These are phyloP conservation scores for Coniella lustricola DNA, from an alignment of 2,329 filamentous ascomycete species.

Conservation along the genomic window DNA sequence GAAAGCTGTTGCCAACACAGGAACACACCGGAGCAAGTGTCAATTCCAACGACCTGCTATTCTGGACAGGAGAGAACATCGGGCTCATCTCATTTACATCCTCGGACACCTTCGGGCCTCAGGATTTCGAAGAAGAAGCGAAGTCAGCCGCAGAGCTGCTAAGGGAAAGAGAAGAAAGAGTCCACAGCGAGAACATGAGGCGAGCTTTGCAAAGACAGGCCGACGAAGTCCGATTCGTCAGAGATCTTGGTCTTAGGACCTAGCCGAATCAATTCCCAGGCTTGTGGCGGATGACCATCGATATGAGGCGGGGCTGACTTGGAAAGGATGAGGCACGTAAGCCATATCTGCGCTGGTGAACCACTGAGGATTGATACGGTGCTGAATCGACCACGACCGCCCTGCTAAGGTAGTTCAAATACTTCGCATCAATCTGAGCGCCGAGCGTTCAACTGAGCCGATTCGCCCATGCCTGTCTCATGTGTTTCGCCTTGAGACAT, in stretches of 20 bases:
- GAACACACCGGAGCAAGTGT: conserved; percentile 19
- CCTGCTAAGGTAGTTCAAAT: background rate
- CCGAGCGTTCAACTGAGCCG: too few relatives aligned
- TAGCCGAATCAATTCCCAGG: conserved; percentile 4
- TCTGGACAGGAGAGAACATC: conserved; percentile 84
- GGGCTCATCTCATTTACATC: conserved; percentile 63
- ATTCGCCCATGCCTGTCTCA: too few relatives aligned
- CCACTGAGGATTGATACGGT: background rate
- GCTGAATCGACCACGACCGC: conserved; percentile 1
- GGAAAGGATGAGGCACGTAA: background rate
- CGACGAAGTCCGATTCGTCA: conserved; percentile 69
- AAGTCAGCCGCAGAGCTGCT: conserved; percentile 39
- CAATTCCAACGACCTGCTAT: conserved; percentile 62
- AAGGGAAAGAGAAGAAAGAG: conserved; percentile 48
- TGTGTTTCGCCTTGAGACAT: too few relatives aligned
- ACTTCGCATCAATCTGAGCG: too few relatives aligned
- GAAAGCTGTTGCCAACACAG: conserved; percentile 66
- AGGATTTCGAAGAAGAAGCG: conserved; percentile 43
- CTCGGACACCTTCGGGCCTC: conserved; percentile 38
- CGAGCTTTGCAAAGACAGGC: conserved; percentile 69
- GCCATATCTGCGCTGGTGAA: background rate
- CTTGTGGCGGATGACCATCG: background rate
- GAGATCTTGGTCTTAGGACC: conserved; percentile 49
- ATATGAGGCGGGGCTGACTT: background rate
- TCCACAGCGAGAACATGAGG: conserved; percentile 67